A percentile compares a stretch with the other conserved stretches of the same genome.
phyloP scores from a whole-genome alignment of 2,329 filamentous ascomycete species.

The Pezicula carpinea region DNA sequence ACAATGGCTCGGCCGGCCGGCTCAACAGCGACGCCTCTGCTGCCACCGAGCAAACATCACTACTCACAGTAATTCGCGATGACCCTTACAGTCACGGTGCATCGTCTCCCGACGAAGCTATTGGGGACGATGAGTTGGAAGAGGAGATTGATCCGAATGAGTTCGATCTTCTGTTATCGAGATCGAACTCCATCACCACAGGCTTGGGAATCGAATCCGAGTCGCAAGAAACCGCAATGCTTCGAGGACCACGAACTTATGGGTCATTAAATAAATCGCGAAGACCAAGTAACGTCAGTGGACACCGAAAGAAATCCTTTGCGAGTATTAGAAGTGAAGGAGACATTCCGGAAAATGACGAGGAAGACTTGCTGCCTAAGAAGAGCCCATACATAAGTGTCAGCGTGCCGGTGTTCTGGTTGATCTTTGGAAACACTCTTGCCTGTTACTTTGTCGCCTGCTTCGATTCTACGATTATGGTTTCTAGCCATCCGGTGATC shows the following conservation, averaged over 20 bases:
- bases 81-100: slow-evolving; percentile 4
- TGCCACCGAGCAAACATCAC: slow-evolving; percentile 11
- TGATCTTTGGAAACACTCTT: slow-evolving; percentile 56
- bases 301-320: slow-evolving; percentile 15
- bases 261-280: slow-evolving; percentile 9
- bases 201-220: slow-evolving; percentile 24
- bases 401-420: slow-evolving; percentile 48
- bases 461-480: slow-evolving; percentile 80
- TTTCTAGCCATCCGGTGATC: slow-evolving; percentile 74
- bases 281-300: slow-evolving; percentile 14
- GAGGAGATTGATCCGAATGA: slow-evolving; percentile 33
- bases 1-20: too few species aligned
- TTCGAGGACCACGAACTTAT: slow-evolving; percentile 24
- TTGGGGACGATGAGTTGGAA: slow-evolving; percentile 26
- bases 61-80: slow-evolving; percentile 7
- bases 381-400: slow-evolving; percentile 36
- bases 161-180: slow-evolving; percentile 24
- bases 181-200: slow-evolving; percentile 22
- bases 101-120: slow-evolving; percentile 5
- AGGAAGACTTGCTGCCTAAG: slow-evolving; percentile 11
- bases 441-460: slow-evolving; percentile 53
- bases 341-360: slow-evolving; percentile 9
- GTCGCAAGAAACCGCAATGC: slow-evolving; percentile 26
- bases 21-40: neutral
- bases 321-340: slow-evolving; percentile 14